phyloP scores from a whole-genome alignment of 2,329 filamentous ascomycete species.

The Penicillium sp. region DNA sequence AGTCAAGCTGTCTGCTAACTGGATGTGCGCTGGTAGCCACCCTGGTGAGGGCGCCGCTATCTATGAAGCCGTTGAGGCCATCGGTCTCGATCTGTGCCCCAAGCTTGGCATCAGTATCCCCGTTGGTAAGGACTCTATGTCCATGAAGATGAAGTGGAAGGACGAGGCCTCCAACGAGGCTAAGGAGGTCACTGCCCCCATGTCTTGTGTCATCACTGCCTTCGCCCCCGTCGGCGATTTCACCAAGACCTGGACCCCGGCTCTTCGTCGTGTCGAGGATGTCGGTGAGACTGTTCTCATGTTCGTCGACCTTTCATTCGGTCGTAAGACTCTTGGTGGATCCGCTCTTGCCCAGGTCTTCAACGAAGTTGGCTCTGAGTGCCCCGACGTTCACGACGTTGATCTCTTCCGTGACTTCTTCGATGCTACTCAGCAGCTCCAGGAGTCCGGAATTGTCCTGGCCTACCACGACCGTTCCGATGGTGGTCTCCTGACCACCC shows the following conservation, averaged over 20 bases:
- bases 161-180: conserved; percentile 65
- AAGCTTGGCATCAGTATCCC: conserved; percentile 90
- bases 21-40: conserved; percentile 97
- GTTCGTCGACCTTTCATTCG: conserved; percentile 85
- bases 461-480: conserved; percentile 96
- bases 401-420: conserved; percentile 87
- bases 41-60: conserved; percentile 88
- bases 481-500: conserved; percentile 84
- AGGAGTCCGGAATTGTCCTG: conserved; percentile 72
- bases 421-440: conserved; percentile 73
- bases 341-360: conserved; percentile 90
- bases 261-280: conserved; percentile 78
- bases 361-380: conserved; percentile 79
- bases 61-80: conserved; percentile 90
- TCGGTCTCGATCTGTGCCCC: conserved; percentile 90
- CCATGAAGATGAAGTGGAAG: conserved; percentile 97
- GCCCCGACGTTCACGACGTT: conserved; percentile 81
- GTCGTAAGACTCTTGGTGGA: conserved; percentile 80
- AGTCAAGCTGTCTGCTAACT: conserved; percentile 91
- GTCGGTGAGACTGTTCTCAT: conserved; percentile 86
- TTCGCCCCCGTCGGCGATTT: conserved; percentile 84
- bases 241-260: conserved; percentile 88
- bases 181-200: conserved; percentile 87
- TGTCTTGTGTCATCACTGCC: conserved; percentile 88
- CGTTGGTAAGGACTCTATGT: conserved; percentile 97